These are phyloP conservation scores for Bipolaris gigantea DNA, from an alignment of 2,329 filamentous ascomycete species.

Conservation along the genomic window DNA sequence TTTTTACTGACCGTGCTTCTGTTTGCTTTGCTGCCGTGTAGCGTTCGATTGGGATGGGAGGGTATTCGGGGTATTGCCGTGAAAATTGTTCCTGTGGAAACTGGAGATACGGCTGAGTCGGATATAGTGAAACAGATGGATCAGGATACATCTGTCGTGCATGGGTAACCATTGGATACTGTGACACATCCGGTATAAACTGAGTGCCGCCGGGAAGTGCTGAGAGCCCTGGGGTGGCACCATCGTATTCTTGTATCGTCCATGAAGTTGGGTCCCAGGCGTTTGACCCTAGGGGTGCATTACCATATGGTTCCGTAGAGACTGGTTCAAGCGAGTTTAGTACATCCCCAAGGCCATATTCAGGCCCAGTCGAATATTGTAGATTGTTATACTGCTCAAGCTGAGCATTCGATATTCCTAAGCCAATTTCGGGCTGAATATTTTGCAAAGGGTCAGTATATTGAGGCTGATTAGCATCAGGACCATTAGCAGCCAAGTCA, in stretches of 20 bases:
- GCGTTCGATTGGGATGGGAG: not conserved
- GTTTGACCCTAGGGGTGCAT: not conserved
- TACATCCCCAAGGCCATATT: not conserved
- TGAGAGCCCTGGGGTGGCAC: constrained; percentile 9
- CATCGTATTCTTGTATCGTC: not conserved
- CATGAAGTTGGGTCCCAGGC: not conserved
- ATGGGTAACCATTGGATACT: not conserved
- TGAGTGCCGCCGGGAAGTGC: constrained; percentile 6
- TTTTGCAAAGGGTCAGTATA: not conserved
- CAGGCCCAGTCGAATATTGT: not conserved
- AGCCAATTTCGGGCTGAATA: not conserved
- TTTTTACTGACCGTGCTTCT: not conserved
- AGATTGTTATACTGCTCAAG: not conserved
- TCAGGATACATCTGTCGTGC: constrained; percentile 6
- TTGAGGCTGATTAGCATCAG: not conserved
- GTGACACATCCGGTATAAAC: not conserved
- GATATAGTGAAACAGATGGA: not conserved
- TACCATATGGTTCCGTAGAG: not conserved
- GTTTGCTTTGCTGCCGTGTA: not conserved
- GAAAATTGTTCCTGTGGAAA: not conserved
- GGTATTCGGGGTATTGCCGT: constrained; percentile 1
- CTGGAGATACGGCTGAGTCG: constrained; percentile 6
- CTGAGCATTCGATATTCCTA: not conserved
- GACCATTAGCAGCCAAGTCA: not conserved
- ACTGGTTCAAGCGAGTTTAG: not conserved